Percentiles rank a stretch among this genome's conserved stretches.
These are phyloP conservation scores for Wickerhamomyces sydowiorum DNA, from an alignment of 805 yeast genomes.

Conservation along the genomic window DNA sequence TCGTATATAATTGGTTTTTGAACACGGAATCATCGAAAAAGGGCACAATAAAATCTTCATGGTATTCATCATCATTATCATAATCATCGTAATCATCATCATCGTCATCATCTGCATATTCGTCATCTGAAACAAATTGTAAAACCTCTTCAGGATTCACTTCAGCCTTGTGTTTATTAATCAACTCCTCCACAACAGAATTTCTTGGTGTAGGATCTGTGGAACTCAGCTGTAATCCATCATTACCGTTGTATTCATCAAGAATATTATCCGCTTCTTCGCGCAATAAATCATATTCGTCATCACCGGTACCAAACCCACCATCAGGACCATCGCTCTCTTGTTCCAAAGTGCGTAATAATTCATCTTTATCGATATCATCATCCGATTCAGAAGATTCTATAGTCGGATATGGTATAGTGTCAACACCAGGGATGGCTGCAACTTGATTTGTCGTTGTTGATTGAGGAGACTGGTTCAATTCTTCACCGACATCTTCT, in stretches of 20 bases:
- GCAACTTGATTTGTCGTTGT: slow-evolving; percentile 5
- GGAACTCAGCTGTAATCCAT: slow-evolving; percentile 18
- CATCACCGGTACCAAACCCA: slow-evolving; percentile 29
- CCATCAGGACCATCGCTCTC: slow-evolving; percentile 29
- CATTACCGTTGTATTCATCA: slow-evolving; percentile 29
- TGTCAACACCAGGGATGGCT: slow-evolving; percentile 12
- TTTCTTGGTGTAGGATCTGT: slow-evolving; percentile 26
- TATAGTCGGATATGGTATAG: slow-evolving; percentile 18
- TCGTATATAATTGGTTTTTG: slow-evolving; percentile 10
- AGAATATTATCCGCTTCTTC: slow-evolving; percentile 39
- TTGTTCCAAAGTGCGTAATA: slow-evolving; percentile 29
- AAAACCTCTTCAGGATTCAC: slow-evolving; percentile 33
- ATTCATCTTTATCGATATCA: slow-evolving; percentile 49
- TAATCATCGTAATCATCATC: not conserved
- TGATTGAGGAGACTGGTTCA: slow-evolving; percentile 19
- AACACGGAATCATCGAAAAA: slow-evolving; percentile 33
- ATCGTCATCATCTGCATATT: slow-evolving; percentile 18
- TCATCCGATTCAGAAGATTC: slow-evolving; percentile 46
- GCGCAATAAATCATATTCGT: slow-evolving; percentile 29
- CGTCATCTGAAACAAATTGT: slow-evolving; percentile 29
- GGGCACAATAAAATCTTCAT: slow-evolving; percentile 43
- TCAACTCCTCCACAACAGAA: slow-evolving; percentile 25
- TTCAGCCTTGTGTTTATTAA: slow-evolving; percentile 39
- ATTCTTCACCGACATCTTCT: slow-evolving; percentile 61
- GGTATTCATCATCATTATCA: slow-evolving; percentile 6